These are phyloP conservation scores for Rhodotorula diobovata DNA, from an alignment of 768 basidiomycete genomes.

Conservation along the genomic window DNA sequence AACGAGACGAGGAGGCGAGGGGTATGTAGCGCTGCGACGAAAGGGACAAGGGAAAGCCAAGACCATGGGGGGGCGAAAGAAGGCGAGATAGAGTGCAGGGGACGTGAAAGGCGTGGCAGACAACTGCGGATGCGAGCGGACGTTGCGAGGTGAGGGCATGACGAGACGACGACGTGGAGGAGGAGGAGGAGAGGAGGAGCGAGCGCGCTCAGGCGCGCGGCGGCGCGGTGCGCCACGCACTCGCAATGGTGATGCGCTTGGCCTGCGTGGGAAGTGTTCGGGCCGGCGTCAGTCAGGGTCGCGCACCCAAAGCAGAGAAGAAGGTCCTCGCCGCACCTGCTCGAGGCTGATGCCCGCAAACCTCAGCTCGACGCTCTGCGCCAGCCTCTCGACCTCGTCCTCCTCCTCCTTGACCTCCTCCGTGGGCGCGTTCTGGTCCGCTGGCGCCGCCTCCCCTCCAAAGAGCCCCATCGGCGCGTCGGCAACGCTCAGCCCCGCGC, in stretches of 20 bases:
- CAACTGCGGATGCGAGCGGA: neutral
- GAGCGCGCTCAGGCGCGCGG: conserved; percentile 24
- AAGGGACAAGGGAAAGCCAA: too few relatives aligned
- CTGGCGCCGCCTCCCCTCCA: conserved; percentile 34
- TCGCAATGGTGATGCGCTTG: conserved; percentile 46
- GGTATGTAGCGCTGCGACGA: too few relatives aligned
- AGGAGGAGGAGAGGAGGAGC: neutral
- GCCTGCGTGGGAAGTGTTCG: conserved; percentile 38
- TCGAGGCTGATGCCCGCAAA: conserved; percentile 87
- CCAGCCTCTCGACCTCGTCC: conserved; percentile 47
- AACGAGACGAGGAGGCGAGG: too few relatives aligned
- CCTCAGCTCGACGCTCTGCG: conserved; percentile 68
- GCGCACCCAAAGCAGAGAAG: too few relatives aligned
- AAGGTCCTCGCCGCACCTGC: conserved; percentile 57
- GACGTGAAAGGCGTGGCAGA: neutral
- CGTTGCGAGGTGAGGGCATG: neutral
- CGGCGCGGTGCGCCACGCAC: conserved; percentile 36
- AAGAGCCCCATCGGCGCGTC: conserved; percentile 44
- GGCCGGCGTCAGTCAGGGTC: neutral
- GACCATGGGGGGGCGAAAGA: too few relatives aligned
- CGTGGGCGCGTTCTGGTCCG: conserved; percentile 46
- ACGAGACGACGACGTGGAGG: neutral
- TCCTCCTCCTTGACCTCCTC: neutral
- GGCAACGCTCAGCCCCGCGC: conserved; percentile 63
- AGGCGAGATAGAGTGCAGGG: too few relatives aligned